Evolutionary conservation across 495 filamentous ascomycete species (phyloP).

Genomic region (Neurospora sp.): DNA sequence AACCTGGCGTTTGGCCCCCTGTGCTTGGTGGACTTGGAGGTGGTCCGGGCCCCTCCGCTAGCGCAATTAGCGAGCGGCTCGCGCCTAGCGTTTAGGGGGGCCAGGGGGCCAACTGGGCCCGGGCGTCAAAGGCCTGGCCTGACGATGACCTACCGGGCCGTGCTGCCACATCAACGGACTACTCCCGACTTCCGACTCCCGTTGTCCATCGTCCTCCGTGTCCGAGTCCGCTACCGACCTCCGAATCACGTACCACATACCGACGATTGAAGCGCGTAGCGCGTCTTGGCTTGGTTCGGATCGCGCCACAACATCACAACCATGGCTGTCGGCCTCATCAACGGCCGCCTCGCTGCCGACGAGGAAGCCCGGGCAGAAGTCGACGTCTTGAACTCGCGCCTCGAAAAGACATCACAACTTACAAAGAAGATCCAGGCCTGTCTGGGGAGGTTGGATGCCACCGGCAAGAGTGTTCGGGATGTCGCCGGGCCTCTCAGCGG

Average conservation of each 20-base stretch:
- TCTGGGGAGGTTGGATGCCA: conserved; percentile 71
- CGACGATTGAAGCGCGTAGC: not conserved
- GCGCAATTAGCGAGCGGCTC: not conserved
- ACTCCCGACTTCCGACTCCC: not conserved
- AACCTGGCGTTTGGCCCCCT: not conserved
- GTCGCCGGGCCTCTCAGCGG: conserved; percentile 88
- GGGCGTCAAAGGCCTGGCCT: not conserved
- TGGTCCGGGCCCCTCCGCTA: not conserved
- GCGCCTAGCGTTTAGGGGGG: not conserved
- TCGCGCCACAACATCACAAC: not conserved
- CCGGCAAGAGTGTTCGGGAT: conserved; percentile 80
- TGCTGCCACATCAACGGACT: not conserved
- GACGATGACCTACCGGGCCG: not conserved
- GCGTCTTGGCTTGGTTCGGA: not conserved
- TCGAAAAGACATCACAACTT: conserved; percentile 57
- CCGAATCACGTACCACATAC: not conserved
- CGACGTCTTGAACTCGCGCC: conserved; percentile 53
- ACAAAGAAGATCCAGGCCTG: conserved; percentile 92
- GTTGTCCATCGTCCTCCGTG: not conserved
- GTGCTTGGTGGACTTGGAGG: not conserved
- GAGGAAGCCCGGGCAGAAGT: conserved; percentile 58
- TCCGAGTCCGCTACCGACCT: not conserved
- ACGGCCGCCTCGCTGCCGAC: conserved; percentile 41
- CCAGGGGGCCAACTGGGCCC: not conserved
- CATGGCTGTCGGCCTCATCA: conserved; percentile 40